Conservation (phyloP, 139 green algal species). For the Tetraselmis striata region DNA sequence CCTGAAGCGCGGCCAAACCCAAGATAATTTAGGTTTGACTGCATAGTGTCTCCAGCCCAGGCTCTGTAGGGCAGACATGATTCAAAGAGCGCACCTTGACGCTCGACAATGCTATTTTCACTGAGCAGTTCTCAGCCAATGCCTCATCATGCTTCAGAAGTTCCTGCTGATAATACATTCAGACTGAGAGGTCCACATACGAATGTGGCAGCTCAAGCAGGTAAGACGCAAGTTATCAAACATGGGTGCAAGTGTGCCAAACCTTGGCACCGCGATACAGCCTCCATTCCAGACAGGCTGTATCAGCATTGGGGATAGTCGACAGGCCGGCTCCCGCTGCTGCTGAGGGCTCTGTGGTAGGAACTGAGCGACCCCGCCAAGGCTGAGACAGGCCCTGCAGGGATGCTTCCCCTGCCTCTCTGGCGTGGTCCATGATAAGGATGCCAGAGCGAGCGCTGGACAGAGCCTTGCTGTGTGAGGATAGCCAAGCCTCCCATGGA, state of each 20-base stretch:
- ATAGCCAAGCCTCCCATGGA: not conserved
- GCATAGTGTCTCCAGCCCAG: not conserved
- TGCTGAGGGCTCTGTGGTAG: too few species aligned
- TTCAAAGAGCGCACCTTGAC: not conserved
- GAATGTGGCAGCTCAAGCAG: too few species aligned
- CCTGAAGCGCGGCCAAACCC: too few species aligned
- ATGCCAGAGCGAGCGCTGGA: not conserved
- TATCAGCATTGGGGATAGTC: too few species aligned
- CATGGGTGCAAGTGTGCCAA: too few species aligned
- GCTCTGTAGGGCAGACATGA: not conserved
- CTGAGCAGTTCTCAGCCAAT: not conserved
- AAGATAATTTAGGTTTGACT: not conserved
- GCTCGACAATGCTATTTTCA: not conserved
- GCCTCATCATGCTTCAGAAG: not conserved
- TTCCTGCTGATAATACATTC: too few species aligned
- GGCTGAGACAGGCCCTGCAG: not conserved
- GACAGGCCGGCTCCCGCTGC: too few species aligned
- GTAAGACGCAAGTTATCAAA: too few species aligned
- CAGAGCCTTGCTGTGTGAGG: not conserved
- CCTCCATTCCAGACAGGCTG: too few species aligned
- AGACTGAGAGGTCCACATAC: too few species aligned
- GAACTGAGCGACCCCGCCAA: too few species aligned
- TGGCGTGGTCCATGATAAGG: not conserved
- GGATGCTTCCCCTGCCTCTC: not conserved
- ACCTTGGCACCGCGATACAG: too few species aligned